Evolutionary conservation across 805 yeast genomes (phyloP), one percentile per base, ranked within the genome.

Genomic region (Kurtzmaniella fragi): DNA sequence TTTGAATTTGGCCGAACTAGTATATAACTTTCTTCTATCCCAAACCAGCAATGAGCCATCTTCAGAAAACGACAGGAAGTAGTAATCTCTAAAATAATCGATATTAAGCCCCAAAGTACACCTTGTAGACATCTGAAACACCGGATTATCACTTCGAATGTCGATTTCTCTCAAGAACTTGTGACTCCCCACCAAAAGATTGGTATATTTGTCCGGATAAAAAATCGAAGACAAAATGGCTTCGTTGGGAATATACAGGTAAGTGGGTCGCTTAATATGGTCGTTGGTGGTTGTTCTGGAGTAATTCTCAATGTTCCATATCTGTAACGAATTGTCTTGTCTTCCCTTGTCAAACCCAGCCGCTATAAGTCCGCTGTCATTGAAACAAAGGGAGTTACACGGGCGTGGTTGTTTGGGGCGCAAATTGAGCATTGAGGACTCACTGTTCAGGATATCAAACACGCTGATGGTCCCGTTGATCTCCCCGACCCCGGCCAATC

Each of bases 31-130:
- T 46, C 95, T 67, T 45, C 87, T 70, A 56, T 85, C 95, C 86
- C 90, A 90, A 6, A 90, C 69, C 0, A 91, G 82, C 36, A 89
- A 62, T 0, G 93, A 77, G 1, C 96, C 95, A 52, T 85, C 91
- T 49, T 89, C 96, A 37, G 86, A 78, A 45, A 77, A 77, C 0
- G 95, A 80, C 13, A 87, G 78, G 57, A 90, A 86, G 44, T 76
- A 70, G 57, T 77, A 73, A 10, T 71, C 72, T 51, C 80, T 78
- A 52, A 78, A 78, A 3, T 84, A 91, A 53, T 86, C 90, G 25
- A 81, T 66, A 7, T 76, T 70, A 34, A 90, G 70, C 14, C 84
- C 84, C 49, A 77, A 70, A 0, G 89, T 78, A 42, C 85, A 76
- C 49, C 82, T 77, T 1, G 95, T 83, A 2, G 90, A 83, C 51